Conservation (phyloP, 345 rosid genomes). For the Fremontodendron californicum region DNA sequence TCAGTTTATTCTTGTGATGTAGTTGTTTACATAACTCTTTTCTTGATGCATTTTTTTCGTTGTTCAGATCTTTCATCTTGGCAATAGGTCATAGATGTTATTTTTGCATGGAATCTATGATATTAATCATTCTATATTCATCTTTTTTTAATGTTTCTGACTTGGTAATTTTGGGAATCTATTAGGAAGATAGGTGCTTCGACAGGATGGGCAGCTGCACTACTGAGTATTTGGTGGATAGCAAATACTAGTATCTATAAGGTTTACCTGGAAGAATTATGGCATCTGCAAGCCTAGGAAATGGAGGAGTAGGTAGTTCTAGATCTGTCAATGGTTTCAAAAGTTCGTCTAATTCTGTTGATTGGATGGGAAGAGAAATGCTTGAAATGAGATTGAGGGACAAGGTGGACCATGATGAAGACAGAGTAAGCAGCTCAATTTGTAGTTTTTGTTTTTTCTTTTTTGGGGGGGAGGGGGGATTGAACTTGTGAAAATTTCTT, state of each 20-base stretch:
- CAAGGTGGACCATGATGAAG: slow-evolving; percentile 75
- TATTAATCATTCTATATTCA: not conserved
- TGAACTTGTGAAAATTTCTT: not conserved
- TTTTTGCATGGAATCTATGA: not conserved
- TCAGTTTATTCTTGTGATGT: not conserved
- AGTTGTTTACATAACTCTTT: not conserved
- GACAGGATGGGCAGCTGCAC: slow-evolving; percentile 39
- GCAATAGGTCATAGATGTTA: not conserved
- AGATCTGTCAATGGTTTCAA: slow-evolving; percentile 80
- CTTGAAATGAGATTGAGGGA: slow-evolving; percentile 88
- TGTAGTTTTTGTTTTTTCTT: slow-evolving; percentile 8
- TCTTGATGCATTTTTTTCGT: too few relatives aligned
- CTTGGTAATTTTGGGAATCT: slow-evolving; percentile 27
- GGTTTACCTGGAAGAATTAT: slow-evolving; percentile 38
- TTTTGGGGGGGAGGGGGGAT: not conserved
- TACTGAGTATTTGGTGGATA: slow-evolving; percentile 28
- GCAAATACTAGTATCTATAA: slow-evolving; percentile 35
- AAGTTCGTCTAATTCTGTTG: slow-evolving; percentile 89
- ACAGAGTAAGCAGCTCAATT: slow-evolving; percentile 51
- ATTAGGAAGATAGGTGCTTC: slow-evolving; percentile 45
- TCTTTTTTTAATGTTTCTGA: slow-evolving; percentile 16
- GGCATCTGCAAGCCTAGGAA: slow-evolving; percentile 86
- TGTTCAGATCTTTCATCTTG: not conserved
- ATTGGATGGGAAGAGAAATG: slow-evolving; percentile 95
- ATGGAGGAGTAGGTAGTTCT: slow-evolving; percentile 95